Evolutionary conservation across 345 rosid genomes (phyloP).

Genomic region (Citrus medica): DNA sequence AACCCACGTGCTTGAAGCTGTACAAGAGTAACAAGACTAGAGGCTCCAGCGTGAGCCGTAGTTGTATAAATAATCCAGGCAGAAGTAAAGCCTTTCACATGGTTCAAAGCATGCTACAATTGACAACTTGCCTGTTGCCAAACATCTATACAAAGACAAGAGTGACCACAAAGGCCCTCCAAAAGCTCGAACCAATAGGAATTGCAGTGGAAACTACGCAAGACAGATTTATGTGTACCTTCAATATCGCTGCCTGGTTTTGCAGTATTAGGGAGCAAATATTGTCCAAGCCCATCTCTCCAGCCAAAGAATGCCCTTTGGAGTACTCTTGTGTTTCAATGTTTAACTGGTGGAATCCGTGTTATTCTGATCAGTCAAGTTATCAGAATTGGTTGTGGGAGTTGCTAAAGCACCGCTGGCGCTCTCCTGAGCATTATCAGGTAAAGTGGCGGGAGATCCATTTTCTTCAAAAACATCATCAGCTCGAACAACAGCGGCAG

Average conservation of each 20-base stretch:
- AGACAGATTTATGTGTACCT: not conserved
- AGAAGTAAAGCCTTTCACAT: not conserved
- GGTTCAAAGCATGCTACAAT: not conserved
- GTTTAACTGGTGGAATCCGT: not conserved
- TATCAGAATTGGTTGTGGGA: not conserved
- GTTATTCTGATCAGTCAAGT: constrained; percentile 12
- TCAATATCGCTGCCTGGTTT: not conserved
- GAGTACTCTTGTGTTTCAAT: not conserved
- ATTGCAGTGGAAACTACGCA: not conserved
- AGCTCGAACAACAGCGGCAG: not conserved
- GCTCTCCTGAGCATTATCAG: constrained; percentile 12
- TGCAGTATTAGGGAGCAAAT: not conserved
- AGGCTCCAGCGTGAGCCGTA: no score
- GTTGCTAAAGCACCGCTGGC: not conserved
- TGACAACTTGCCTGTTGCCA: not conserved
- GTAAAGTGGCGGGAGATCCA: constrained; percentile 4
- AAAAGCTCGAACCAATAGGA: not conserved
- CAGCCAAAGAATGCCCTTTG: not conserved
- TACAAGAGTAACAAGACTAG: no score
- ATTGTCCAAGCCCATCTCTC: not conserved
- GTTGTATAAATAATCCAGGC: not conserved
- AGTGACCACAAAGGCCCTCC: not conserved
- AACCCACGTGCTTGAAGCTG: no score
- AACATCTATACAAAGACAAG: not conserved
- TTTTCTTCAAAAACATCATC: constrained; percentile 19